Evolutionary conservation across 805 yeast genomes (phyloP), one percentile per base, ranked within the genome.

Genomic region (Brettanomyces sp.): DNA sequence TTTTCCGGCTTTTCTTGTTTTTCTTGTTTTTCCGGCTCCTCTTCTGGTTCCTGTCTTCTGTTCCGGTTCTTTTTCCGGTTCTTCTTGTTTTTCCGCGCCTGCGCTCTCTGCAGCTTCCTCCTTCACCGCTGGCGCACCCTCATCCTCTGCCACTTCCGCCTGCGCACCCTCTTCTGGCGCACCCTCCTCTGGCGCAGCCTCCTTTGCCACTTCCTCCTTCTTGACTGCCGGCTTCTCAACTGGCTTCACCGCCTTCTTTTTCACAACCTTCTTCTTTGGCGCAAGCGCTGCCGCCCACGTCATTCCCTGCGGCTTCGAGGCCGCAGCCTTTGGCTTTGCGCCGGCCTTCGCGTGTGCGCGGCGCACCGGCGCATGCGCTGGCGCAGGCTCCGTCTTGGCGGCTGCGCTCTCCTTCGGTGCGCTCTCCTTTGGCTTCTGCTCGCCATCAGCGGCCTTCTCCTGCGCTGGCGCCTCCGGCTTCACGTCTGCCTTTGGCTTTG

Each of bases 211-310:
- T 41, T 36, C 42, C 18, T 30, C 34, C 21, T 30, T 34, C 36
- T 42, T 30, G 28, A 36, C 45, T 37, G 32, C 37, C 44, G 43
- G 45, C 45, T 43, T 32, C 47, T 25, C 39, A 45, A 21, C 24
- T 41, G 34, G 49, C 45, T 22, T 49, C 50, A 41, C 42, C 48
- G 11, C 37, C 35, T 13, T 13, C 34, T 39, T 50, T 45, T 42
- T 51, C 47, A 13, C 37, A 23, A 18, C 33, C 43, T 23, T 41
- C 43, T 35, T 34, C 49, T 52, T 55, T 24, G 50, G 57, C 33
- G 50, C 55, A 44, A 51, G 45, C 28, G 48, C 48, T 23, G 51
- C 52, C 7, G 50, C 56, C 55, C 53, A 47, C 28, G 47, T 43
- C 37, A 48, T 44, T 13, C 32, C 54, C 52, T 33, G 21, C 21